Evolutionary conservation across 2,329 filamentous ascomycete species (phyloP).

Genomic region (Macroventuria anomochaeta): DNA sequence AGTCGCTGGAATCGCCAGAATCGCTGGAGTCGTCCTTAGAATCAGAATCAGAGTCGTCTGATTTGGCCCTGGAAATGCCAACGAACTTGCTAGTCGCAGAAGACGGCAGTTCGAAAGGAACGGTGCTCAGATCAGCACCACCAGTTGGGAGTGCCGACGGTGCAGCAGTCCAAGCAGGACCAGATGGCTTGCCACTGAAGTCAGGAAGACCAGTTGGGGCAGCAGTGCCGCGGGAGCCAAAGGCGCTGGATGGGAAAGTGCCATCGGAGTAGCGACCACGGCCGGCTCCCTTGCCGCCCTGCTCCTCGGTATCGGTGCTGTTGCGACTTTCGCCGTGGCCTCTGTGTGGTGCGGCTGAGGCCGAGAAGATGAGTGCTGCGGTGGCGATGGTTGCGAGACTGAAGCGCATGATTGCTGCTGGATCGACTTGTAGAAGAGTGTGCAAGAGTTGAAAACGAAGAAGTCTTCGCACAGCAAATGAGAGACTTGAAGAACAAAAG

Average conservation of each 20-base stretch:
- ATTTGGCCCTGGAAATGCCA: neutral
- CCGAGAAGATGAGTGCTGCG: slow-evolving; percentile 27
- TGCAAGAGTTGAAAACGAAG: neutral
- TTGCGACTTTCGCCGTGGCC: slow-evolving; percentile 4
- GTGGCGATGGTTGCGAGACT: slow-evolving; percentile 28
- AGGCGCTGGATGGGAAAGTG: slow-evolving; percentile 8
- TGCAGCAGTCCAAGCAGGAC: slow-evolving; percentile 11
- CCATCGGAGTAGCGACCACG: slow-evolving; percentile 2
- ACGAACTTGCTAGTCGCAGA: neutral
- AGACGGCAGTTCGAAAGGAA: slow-evolving; percentile 21
- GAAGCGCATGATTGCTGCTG: slow-evolving; percentile 29
- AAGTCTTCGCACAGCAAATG: slow-evolving; percentile 32
- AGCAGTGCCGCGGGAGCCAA: slow-evolving; percentile 13
- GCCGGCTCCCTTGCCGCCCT: neutral
- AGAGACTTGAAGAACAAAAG: slow-evolving; percentile 19
- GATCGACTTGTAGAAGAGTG: neutral
- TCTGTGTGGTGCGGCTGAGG: slow-evolving; percentile 23
- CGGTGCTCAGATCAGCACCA: slow-evolving; percentile 9
- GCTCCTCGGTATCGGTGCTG: slow-evolving; percentile 3
- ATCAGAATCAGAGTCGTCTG: slow-evolving; percentile 9
- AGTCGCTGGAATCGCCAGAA: neutral
- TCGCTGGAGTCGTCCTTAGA: neutral
- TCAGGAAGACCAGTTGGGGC: slow-evolving; percentile 9
- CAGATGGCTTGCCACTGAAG: slow-evolving; percentile 2
- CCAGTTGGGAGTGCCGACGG: slow-evolving; percentile 9